Percentiles rank a stretch among this genome's conserved stretches.
These are phyloP conservation scores for Hanseniaspora jakobsenii DNA, from an alignment of 805 yeast genomes.

Conservation along the genomic window DNA sequence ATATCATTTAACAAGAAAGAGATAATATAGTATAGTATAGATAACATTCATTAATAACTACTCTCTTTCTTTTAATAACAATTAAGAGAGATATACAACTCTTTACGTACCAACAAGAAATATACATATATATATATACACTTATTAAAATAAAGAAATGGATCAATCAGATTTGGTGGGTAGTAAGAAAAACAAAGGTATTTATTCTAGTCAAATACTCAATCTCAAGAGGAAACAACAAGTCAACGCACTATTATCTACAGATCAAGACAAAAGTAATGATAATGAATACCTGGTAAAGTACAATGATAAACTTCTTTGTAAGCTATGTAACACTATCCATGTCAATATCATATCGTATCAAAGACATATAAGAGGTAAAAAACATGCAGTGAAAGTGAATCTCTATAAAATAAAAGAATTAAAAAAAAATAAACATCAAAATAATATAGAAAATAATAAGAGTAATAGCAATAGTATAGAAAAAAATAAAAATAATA, in stretches of 20 bases:
- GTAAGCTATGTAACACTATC: slow-evolving; percentile 13
- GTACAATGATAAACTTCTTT: slow-evolving; percentile 10
- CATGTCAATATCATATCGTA: slow-evolving; percentile 11
- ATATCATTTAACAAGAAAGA: no score
- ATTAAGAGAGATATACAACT: neutral
- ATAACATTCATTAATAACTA: neutral
- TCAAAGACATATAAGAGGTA: slow-evolving; percentile 12
- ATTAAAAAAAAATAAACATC: neutral
- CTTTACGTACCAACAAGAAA: neutral
- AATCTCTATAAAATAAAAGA: neutral
- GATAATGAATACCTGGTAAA: slow-evolving; percentile 8
- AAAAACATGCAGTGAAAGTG: slow-evolving; percentile 7
- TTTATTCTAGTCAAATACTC: slow-evolving; percentile 5
- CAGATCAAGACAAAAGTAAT: neutral
- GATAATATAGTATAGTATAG: no score
- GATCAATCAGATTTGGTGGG: slow-evolving; percentile 15
- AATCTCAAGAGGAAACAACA: slow-evolving; percentile 10
- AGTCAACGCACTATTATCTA: neutral
- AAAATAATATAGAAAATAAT: neutral
- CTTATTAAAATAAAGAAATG: neutral
- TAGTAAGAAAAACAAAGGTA: slow-evolving; percentile 14
- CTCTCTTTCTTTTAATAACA: neutral
- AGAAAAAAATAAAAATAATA: neutral
- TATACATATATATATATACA: neutral
- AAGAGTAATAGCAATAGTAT: neutral